Percentiles rank a stretch among this genome's conserved stretches.
Evolutionary conservation across 345 rosid species (phyloP).

Genomic region (Theobroma cacao): DNA sequence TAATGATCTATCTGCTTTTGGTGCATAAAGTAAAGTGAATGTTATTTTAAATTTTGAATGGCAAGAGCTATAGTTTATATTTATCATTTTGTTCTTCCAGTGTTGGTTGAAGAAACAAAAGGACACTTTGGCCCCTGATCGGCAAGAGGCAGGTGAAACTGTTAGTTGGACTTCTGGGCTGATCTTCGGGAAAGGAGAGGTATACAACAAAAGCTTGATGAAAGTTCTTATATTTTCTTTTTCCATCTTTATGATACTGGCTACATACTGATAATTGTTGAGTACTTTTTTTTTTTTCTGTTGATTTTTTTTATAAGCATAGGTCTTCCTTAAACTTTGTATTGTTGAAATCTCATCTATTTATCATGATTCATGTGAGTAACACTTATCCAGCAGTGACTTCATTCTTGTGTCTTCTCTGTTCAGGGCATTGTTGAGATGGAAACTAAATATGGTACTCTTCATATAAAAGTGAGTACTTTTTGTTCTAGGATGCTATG

Average conservation of each 20-base stretch:
- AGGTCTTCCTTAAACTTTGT: not conserved
- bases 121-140: constrained; percentile 64
- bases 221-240: not conserved
- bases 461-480: constrained; percentile 72
- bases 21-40: constrained; percentile 11
- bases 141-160: constrained; percentile 49
- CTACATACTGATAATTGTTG: not conserved
- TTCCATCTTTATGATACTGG: not conserved
- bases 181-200: constrained; percentile 94
- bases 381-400: not conserved
- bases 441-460: constrained; percentile 73
- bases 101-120: constrained; percentile 99
- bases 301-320: not conserved
- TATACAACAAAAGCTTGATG: constrained; percentile 22
- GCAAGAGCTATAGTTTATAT: not conserved
- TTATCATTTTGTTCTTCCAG: constrained; percentile 30
- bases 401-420: constrained; percentile 2
- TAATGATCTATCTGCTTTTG: not conserved
- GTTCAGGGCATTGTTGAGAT: constrained; percentile 80
- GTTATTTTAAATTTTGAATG: not conserved
- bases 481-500: constrained; percentile 1
- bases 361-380: not conserved
- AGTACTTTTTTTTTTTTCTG: not conserved
- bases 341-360: not conserved
- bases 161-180: constrained; percentile 94